These are phyloP conservation scores for Lachnellula cervina DNA, from an alignment of 2,329 filamentous ascomycete genomes.

Conservation along the genomic window DNA sequence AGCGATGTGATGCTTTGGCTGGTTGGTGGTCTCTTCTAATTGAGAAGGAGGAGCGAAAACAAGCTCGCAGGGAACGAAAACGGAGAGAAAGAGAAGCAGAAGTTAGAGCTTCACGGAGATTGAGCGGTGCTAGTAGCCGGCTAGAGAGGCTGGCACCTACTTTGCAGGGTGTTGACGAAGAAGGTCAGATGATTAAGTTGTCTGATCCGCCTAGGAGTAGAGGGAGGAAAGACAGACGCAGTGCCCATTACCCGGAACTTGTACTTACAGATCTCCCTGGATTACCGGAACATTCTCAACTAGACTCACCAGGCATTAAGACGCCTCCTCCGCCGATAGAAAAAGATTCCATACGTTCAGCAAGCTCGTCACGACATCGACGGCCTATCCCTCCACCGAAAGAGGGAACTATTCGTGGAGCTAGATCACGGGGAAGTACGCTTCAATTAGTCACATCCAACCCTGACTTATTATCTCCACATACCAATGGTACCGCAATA, in stretches of 20 bases:
- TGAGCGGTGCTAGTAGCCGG: conserved; percentile 86
- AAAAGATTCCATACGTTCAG: conserved; percentile 71
- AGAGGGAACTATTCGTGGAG: conserved; percentile 63
- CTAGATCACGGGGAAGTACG: conserved; percentile 75
- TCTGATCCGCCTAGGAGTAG: conserved; percentile 60
- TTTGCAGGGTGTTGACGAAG: conserved; percentile 74
- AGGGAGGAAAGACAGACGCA: conserved; percentile 73
- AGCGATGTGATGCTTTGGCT: conserved; percentile 82
- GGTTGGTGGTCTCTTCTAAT: conserved; percentile 96
- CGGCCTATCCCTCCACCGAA: conserved; percentile 80
- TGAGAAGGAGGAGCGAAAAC: conserved; percentile 91
- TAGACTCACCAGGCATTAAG: conserved; percentile 29
- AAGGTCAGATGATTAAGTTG: conserved; percentile 47
- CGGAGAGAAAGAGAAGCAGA: conserved; percentile 81
- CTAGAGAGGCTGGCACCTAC: conserved; percentile 75
- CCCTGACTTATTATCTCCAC: conserved; percentile 54
- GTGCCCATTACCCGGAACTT: conserved; percentile 58
- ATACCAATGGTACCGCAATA: conserved; percentile 30
- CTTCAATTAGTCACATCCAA: conserved; percentile 74
- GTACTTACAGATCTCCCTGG: conserved; percentile 70
- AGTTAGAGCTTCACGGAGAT: conserved; percentile 68
- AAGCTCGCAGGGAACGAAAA: conserved; percentile 72
- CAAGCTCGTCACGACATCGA: conserved; percentile 71
- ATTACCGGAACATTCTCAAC: conserved; percentile 55
- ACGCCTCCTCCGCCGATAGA: conserved; percentile 68